Evolutionary conservation across 2,329 filamentous ascomycete genomes (phyloP), one percentile per base, ranked within the genome.

Genomic region (Verticillium tricorpus): DNA sequence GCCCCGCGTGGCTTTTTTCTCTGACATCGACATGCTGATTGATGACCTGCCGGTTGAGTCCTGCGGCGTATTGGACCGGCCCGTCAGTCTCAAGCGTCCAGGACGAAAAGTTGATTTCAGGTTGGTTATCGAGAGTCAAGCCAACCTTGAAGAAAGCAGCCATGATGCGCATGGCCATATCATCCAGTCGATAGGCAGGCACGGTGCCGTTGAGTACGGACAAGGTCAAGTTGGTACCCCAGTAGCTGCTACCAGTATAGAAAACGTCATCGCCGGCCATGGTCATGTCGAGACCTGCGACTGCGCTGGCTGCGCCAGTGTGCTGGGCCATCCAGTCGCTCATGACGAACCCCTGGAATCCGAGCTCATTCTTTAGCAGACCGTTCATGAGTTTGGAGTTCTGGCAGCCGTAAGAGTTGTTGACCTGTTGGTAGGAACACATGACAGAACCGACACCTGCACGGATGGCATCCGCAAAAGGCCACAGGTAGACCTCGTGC

Each of bases 21-120:
- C 88, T 91, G 17, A 96, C 94, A 70, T 97, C 88, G 31, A 97
- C 86, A 66, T 93, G 91, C 68, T 87, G 83, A 76, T 97, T 91
- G 78, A 97, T 82, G 67, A 89, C 82, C 60, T 86, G 83, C 67
- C 83, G 85, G 58, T 85, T 85, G 62, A 87, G 80, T 28, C 84
- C 75, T 14, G 85, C 89, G 12, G 82, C 84, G 58, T 75, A 80
- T 71, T 97, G 88, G 58, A 86, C 70, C 62, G 85, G 89, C 52
- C 89, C 91, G 67, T 85, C 89, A 0, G 90, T 93, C 68, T 93
- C 87, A 1, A 81, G 77, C 1, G 89, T 92, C 94, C 94, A 98
- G 5, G 92, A 92, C 69, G 89, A 89, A 77, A 97, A 97, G 81
- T 93, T 97, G 74, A 91, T 87, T 2, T 80, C 77, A 0, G 76